Evolutionary conservation across 257 asterid species (phyloP), one percentile per base, ranked within the genome.

Genomic region (Coffea canephora): DNA sequence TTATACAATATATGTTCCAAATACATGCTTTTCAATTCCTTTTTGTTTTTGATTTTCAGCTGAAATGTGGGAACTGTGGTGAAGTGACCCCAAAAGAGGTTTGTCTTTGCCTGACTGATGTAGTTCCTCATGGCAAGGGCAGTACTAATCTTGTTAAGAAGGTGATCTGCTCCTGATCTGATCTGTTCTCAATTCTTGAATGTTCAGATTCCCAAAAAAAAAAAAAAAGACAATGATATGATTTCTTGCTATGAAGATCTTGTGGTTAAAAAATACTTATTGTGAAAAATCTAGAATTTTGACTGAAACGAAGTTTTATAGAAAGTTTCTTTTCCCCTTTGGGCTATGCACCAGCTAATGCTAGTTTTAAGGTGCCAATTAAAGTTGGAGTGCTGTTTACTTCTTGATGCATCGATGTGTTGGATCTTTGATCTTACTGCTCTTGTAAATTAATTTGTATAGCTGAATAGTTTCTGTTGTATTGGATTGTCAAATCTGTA

Each of bases 61-160:
- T 92, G 88, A 91, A 87, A 86, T 90, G 97, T 83, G 93, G 93
- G 65, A 84, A 82, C 48, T 94, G 97, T 82, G 97, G 97, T 65
- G 98, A 92, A 87, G 78, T 91, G 66, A 86, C 95, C 16, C 80
- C 86, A 80, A 94, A 87, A 84, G 97, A 92, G 88, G 87, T 90
- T 0, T 92, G 92, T 78, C 77, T 94, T 72, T 85, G 90, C 86
- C 86, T 92, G 90, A 80, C 79, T 18, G 97, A 91, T 80, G 83
- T 91, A 46, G 82, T 88, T 79, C 88, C 94, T 82, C 86, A 89
- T 55, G 90, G 97, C 86, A 90, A 86, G 86, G 89, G 97, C 73
- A 84, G 76, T 14, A 79, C 84, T 55, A 89, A 94, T 84, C 93
- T 94, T 78, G 79, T 92, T 78, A 95, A 90, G 87, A 94, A 94